Evolutionary conservation across 208 protist species (phyloP).

Genomic region (Leishmania tarentolae): DNA sequence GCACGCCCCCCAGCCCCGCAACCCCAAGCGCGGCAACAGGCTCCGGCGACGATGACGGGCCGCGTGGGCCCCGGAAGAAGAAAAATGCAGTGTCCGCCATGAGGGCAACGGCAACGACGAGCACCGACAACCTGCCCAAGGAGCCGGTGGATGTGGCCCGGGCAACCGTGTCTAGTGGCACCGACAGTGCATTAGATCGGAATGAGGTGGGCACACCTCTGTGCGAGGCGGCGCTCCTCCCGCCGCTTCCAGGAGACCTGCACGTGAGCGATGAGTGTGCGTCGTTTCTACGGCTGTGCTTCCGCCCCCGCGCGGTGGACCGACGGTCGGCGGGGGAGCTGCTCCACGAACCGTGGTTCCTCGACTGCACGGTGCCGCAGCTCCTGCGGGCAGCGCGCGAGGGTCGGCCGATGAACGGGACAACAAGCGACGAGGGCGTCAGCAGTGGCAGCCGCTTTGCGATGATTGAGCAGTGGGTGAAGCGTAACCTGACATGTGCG

Average conservation of each 20-base stretch:
- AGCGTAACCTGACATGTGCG: slow-evolving; percentile 51
- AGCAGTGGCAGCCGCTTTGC: slow-evolving; percentile 21
- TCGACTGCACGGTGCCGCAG: slow-evolving; percentile 32
- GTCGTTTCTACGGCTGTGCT: slow-evolving; percentile 60
- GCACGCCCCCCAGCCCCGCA: background rate
- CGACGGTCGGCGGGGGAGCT: slow-evolving; percentile 53
- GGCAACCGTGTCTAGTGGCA: background rate
- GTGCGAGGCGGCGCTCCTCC: slow-evolving; percentile 12
- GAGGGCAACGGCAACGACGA: background rate
- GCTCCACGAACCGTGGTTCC: slow-evolving; percentile 63
- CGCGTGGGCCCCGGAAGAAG: slow-evolving; percentile 8
- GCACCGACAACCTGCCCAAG: slow-evolving; percentile 9
- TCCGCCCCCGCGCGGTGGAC: slow-evolving; percentile 45
- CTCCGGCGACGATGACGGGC: slow-evolving; percentile 2
- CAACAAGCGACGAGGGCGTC: background rate
- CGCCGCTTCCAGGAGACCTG: slow-evolving; percentile 43
- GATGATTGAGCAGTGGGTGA: slow-evolving; percentile 59
- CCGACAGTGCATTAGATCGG: background rate
- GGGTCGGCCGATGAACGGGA: slow-evolving; percentile 1
- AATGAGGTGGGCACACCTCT: background rate
- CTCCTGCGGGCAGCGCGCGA: slow-evolving; percentile 24
- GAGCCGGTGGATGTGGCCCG: slow-evolving; percentile 25
- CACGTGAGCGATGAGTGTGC: slow-evolving; percentile 36
- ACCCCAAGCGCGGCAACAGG: background rate
- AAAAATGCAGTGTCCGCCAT: background rate